Evolutionary conservation across 345 rosid genomes (phyloP), one percentile per base, ranked within the genome.

Genomic region (Populus pruinosa): DNA sequence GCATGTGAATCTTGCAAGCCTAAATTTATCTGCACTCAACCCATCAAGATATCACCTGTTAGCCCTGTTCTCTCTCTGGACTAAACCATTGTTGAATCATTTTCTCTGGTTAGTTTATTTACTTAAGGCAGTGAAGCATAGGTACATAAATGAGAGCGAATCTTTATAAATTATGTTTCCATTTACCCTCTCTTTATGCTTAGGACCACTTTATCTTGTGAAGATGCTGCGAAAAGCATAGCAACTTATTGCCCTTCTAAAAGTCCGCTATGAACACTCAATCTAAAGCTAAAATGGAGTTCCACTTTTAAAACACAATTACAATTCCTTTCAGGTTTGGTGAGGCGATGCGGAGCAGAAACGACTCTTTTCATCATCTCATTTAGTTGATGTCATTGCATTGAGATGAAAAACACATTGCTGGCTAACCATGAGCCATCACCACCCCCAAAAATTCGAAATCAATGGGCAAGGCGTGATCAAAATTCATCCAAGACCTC

Each of bases 281-380:
- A 39, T 23, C 11, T 20, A 33, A 53, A 75, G 69, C 23, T 12
- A 73, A 53, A 61, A 20, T 49, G 21, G 53, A 36, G 21, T 64
- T 12, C 9, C 35, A 68, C 18, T 56, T 56, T 56, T 9, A 9
- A 56, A 56, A n/a, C 27, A 55, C 67, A 25, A 7, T 6, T 61
- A 31, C 11, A 70, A 63, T 76, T 36, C 73, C 73, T 72, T 59
- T 31, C 80, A 76, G 80, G 80, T 44, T 76, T 12, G 14, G 17
- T 35, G 74, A 63, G 78, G 79, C 10, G 25, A 50, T 35, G 47
- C 35, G 2, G 44, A 50, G 56, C 61, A 29, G 62, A 27, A 65
- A 67, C 47, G 14, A 39, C 16, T 49, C 39, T 14, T n/a, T 56
- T 41, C 38, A 41, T 67, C 47, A 5, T 55, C 56, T 71, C 8